Conservation (phyloP, 1,284 basidiomycete genomes). For the Boletellus sp. region DNA sequence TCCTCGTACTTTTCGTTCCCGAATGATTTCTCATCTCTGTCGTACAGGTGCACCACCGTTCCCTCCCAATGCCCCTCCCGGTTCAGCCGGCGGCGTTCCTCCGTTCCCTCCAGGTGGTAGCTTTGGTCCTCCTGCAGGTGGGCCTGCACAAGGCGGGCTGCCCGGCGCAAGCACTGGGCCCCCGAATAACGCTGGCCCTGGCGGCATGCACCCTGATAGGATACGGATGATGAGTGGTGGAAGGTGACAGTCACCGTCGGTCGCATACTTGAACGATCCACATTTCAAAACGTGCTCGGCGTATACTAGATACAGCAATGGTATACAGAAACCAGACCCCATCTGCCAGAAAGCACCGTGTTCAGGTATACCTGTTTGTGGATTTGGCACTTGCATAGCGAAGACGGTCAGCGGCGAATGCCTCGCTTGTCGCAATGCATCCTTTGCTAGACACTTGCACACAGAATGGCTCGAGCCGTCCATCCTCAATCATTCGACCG, state of each 20-base stretch:
- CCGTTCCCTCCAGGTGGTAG: constrained; percentile 47
- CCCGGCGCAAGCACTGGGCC: constrained; percentile 19
- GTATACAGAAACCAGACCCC: too few species aligned
- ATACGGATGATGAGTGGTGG: constrained; percentile 71
- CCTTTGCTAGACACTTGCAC: constrained; percentile 36
- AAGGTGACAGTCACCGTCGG: constrained; percentile 20
- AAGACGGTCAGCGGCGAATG: constrained; percentile 23
- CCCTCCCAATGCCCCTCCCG: constrained; percentile 48
- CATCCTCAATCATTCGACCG: constrained; percentile 31
- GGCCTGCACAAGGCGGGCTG: constrained; percentile 30
- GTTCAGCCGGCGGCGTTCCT: constrained; percentile 36
- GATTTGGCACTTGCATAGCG: constrained; percentile 16
- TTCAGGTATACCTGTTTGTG: background rate
- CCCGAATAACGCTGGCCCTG: constrained; percentile 36
- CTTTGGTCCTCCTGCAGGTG: constrained; percentile 36
- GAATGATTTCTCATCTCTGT: constrained; percentile 2
- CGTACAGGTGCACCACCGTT: constrained; percentile 53
- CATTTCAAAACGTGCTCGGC: background rate
- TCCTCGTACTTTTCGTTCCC: constrained; percentile 4
- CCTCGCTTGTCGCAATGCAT: constrained; percentile 19
- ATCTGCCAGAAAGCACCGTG: background rate
- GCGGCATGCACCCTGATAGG: constrained; percentile 83
- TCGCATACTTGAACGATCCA: background rate
- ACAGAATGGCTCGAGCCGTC: constrained; percentile 39
- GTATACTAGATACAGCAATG: background rate